Evolutionary conservation across 1,284 basidiomycete species (phyloP).

Genomic region (Moniliella sp.): DNA sequence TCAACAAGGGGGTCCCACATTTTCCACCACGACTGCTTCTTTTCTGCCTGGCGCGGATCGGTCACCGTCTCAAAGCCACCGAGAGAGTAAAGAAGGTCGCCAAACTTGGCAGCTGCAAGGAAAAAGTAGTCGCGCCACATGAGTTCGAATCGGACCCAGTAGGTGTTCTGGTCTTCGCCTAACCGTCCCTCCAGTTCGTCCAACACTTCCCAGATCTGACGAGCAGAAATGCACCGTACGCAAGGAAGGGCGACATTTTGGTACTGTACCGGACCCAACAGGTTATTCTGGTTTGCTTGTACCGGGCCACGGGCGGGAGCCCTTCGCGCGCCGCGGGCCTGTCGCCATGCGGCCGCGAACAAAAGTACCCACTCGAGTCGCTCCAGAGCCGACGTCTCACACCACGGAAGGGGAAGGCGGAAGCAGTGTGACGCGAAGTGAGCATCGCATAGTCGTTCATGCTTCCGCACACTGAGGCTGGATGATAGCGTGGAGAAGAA

Average conservation of each 20-base stretch:
- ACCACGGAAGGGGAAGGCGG: conserved; percentile 22
- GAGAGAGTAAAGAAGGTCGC: conserved; percentile 35
- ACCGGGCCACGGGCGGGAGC: conserved; percentile 34
- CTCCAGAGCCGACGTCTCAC: conserved; percentile 21
- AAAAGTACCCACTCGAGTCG: conserved; percentile 26
- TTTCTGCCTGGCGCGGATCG: conserved; percentile 35
- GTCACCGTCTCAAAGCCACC: conserved; percentile 36
- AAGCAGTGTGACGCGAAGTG: conserved; percentile 19
- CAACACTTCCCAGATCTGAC: conserved; percentile 35
- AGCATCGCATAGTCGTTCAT: too few relatives aligned
- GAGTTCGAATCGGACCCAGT: conserved; percentile 40
- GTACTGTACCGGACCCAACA: conserved; percentile 42
- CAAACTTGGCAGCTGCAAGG: conserved; percentile 35
- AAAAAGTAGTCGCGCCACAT: conserved; percentile 40
- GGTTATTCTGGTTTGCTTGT: conserved; percentile 43
- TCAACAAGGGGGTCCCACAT: conserved; percentile 15
- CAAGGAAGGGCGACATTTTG: conserved; percentile 41
- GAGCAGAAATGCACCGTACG: conserved; percentile 39
- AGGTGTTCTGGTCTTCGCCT: conserved; percentile 35
- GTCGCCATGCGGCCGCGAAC: too few relatives aligned
- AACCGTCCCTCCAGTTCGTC: conserved; percentile 32
- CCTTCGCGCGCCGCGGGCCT: too few relatives aligned
- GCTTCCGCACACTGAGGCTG: too few relatives aligned
- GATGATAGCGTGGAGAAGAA: conserved; percentile 16
- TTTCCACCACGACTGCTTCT: conserved; percentile 24